Base-by-base conservation (phyloP, 495 filamentous ascomycete species). In the Tetracladium marchalianum region DNA sequence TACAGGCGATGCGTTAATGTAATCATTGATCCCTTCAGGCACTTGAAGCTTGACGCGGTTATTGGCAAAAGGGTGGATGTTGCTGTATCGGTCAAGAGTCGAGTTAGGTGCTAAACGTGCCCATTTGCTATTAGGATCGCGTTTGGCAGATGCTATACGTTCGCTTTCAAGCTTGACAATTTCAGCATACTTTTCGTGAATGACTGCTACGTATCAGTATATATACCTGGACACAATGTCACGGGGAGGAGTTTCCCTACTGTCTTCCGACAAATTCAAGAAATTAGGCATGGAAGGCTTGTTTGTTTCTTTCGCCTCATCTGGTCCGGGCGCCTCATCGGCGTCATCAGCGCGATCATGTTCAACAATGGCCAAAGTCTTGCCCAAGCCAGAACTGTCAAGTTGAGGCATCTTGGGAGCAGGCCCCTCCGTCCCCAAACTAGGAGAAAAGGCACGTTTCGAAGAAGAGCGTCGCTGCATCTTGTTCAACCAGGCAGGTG, bases 1-100 rank as follows among this genome's bases (percentile, higher is more conserved):
- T 38, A 99, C 93, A 15, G 89, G 87, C 7, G 87, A 94, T 15
- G 92, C 92, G 61, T 99, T 99, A 69, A 97, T 93, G 64, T 97
- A 99, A 62, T 96, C 86, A 53, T 80, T 79, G 46, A 81, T 66
- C 11, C 82, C 87, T 24, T 82, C 76, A 10, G 86, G 83, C 1
- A 97, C 92, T 31, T 75, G 75, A 17, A 99, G 77, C 57, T 81
- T 82, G 43, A 99, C 70, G 1, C 92, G 87, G 53, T 90, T 89
- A 59, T 85, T 80, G 44, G 78, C 77, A 80, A 80, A 96, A 0
- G 89, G 85, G 47, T 87, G 81, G 36, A 96, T 82, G 58, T 96
- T 93, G 41, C 72, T 57, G 22, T 27, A 27, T 7, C 22, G 22
- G 7, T 27, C 88, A 41, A 85, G 73, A 52, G 53, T 61, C 41